A percentile compares a stretch with the other conserved stretches of the same genome.
Conservation (phyloP, 1,284 basidiomycete genomes). For the Mycosarcoma maydis region DNA sequence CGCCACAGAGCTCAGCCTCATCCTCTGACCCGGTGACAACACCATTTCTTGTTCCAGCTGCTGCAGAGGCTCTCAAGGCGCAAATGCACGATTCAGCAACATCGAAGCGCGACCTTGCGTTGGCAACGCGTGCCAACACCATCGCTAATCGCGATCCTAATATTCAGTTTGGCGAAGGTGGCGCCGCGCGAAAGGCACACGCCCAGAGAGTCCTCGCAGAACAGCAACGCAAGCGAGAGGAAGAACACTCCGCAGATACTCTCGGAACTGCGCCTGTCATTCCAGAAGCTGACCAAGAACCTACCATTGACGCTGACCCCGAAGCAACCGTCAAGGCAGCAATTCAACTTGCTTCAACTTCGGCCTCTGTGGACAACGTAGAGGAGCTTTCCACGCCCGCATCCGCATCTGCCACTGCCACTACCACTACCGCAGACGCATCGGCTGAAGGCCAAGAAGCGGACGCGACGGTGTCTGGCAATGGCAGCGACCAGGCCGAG, state of each 20-base stretch:
- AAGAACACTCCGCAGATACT: slow-evolving; percentile 32
- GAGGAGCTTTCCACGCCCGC: too few species aligned
- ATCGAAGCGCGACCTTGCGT: slow-evolving; percentile 17
- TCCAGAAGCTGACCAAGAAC: slow-evolving; percentile 16
- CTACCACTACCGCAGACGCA: not conserved
- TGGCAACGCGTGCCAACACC: slow-evolving; percentile 38
- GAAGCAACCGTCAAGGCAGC: slow-evolving; percentile 23
- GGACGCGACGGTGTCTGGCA: not conserved
- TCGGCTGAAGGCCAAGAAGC: not conserved
- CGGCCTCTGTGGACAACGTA: not conserved
- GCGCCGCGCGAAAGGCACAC: slow-evolving; percentile 47
- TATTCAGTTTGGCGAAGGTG: slow-evolving; percentile 34
- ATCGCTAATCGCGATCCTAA: slow-evolving; percentile 41
- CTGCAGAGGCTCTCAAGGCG: slow-evolving; percentile 18
- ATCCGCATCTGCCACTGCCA: too few species aligned
- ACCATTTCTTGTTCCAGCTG: slow-evolving; percentile 1
- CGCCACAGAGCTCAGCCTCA: slow-evolving; percentile 6
- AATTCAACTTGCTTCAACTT: slow-evolving; percentile 10
- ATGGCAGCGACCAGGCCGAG: too few species aligned
- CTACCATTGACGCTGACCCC: slow-evolving; percentile 7
- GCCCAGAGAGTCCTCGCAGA: slow-evolving; percentile 44
- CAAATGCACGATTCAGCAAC: slow-evolving; percentile 20
- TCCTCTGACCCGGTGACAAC: not conserved
- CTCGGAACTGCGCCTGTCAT: slow-evolving; percentile 24
- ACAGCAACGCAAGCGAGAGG: slow-evolving; percentile 42